A percentile compares a stretch with the other conserved stretches of the same genome.
Conservation (phyloP, 768 basidiomycete species). For the Clitopilus hobsonii region DNA sequence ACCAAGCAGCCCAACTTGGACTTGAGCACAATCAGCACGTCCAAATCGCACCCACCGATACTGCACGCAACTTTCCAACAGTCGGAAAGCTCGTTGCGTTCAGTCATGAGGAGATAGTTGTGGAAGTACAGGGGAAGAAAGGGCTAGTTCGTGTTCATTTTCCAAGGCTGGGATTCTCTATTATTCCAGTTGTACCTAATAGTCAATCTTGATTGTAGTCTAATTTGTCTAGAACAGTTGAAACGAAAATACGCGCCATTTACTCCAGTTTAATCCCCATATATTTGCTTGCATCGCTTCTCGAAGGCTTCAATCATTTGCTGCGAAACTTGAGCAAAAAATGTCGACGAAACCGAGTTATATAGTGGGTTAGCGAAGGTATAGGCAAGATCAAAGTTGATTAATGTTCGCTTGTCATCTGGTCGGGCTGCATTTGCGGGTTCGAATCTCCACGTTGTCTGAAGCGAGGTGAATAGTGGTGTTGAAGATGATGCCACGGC, state of each 20-base stretch:
- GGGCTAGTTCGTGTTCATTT: slow-evolving; percentile 47
- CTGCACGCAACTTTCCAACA: slow-evolving; percentile 41
- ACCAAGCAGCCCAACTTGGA: slow-evolving; percentile 37
- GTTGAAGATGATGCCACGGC: slow-evolving; percentile 69
- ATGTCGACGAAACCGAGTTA: slow-evolving; percentile 74
- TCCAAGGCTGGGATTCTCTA: slow-evolving; percentile 37
- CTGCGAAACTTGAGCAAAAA: slow-evolving; percentile 83
- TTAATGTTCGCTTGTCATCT: slow-evolving; percentile 43
- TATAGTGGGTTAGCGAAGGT: slow-evolving; percentile 86
- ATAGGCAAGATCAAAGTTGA: slow-evolving; percentile 81
- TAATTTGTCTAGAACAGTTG: background rate
- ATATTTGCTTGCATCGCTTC: slow-evolving; percentile 69
- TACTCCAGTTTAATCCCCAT: slow-evolving; percentile 48
- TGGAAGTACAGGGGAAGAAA: slow-evolving; percentile 38
- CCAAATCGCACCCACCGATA: slow-evolving; percentile 41
- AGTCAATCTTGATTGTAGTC: background rate
- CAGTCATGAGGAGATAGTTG: slow-evolving; percentile 40
- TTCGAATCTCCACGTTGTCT: slow-evolving; percentile 72
- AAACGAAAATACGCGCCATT: background rate
- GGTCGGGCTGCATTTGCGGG: slow-evolving; percentile 31
- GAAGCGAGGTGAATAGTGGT: slow-evolving; percentile 67
- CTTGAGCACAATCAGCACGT: slow-evolving; percentile 35
- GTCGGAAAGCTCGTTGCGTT: slow-evolving; percentile 46
- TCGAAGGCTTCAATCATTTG: slow-evolving; percentile 95
- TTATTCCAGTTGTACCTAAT: background rate